Conservation (phyloP, 2,329 filamentous ascomycete species). For the Colletotrichum aenigma region DNA sequence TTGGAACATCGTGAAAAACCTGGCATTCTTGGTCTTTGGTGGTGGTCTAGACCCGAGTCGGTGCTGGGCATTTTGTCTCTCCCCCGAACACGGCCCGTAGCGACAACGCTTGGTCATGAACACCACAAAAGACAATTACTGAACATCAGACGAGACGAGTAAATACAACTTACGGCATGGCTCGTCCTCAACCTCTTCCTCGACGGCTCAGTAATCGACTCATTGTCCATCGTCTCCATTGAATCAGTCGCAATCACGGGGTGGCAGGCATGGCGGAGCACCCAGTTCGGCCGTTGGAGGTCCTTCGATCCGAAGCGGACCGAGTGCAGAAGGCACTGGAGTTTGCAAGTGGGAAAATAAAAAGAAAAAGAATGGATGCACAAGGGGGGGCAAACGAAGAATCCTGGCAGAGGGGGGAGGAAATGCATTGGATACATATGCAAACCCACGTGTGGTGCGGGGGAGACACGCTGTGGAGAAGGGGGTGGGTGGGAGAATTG, state of each 20-base stretch:
- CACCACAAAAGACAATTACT: background rate
- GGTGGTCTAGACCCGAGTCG: background rate
- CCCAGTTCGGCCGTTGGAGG: background rate
- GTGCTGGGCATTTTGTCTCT: background rate
- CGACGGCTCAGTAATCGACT: constrained; percentile 29
- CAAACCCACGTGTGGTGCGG: constrained; percentile 12
- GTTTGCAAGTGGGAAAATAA: background rate
- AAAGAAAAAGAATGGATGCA: constrained; percentile 10
- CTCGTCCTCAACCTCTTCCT: constrained; percentile 46
- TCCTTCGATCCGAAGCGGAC: constrained; percentile 34
- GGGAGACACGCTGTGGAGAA: constrained; percentile 13
- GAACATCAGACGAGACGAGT: background rate
- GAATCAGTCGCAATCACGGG: background rate
- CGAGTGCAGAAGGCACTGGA: constrained; percentile 22
- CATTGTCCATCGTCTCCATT: constrained; percentile 28
- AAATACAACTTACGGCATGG: constrained; percentile 35
- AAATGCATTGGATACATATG: constrained; percentile 11
- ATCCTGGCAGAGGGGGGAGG: constrained; percentile 6
- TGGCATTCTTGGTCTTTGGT: background rate
- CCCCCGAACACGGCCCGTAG: background rate
- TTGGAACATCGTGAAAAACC: background rate
- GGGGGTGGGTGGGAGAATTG: background rate
- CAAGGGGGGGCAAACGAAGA: constrained; percentile 4
- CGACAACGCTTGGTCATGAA: background rate
- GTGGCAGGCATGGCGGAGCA: constrained; percentile 5